Evolutionary conservation across 495 filamentous ascomycete genomes (phyloP).

Genomic region (Astrocystis sublimbata): DNA sequence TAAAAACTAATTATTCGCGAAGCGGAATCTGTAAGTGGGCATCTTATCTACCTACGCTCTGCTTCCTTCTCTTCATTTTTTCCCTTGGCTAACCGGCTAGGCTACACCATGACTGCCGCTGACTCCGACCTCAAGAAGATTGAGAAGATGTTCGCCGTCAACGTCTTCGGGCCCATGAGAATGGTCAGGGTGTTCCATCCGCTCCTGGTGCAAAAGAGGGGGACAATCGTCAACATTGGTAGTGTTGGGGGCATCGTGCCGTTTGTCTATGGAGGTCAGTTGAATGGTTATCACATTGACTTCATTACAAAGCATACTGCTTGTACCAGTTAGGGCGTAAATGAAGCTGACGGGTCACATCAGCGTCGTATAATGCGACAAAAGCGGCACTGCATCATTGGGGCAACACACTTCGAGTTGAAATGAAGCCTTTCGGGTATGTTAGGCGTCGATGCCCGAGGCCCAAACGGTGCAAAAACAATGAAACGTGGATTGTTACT

Average conservation of each 20-base stretch:
- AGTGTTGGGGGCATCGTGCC: constrained; percentile 36
- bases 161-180: constrained; percentile 39
- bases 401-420: constrained; percentile 33
- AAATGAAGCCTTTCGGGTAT: constrained; percentile 35
- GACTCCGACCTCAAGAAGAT: constrained; percentile 31
- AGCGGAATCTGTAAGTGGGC: constrained; percentile 13
- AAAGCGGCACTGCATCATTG: constrained; percentile 39
- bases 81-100: background rate
- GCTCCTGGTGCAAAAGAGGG: constrained; percentile 24
- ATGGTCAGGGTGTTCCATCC: constrained; percentile 37
- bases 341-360: no score
- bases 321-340: no score
- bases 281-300: background rate
- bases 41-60: no score
- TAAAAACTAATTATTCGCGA: background rate
- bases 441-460: no score
- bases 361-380: constrained; percentile 36
- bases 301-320: background rate
- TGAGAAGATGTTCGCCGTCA: constrained; percentile 37
- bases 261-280: constrained; percentile 32
- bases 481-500: no score
- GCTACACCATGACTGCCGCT: constrained; percentile 36
- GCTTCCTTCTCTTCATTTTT: background rate
- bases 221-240: constrained; percentile 35
- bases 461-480: no score